These are phyloP conservation scores for Onygenales sp. DNA, from an alignment of 2,329 filamentous ascomycete genomes.

Conservation along the genomic window DNA sequence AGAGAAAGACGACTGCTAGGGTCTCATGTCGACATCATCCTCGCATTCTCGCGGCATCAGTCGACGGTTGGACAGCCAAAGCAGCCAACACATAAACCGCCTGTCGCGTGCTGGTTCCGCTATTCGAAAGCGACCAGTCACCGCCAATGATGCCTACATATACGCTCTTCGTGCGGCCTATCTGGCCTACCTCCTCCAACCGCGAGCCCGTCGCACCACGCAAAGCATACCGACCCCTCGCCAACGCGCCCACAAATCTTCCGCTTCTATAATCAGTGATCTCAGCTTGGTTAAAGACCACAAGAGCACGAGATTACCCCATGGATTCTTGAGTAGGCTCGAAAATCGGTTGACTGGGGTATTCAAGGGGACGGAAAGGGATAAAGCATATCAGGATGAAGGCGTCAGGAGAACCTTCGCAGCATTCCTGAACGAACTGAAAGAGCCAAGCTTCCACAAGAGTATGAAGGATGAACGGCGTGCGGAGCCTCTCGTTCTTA, in stretches of 20 bases:
- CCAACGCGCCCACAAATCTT: conserved; percentile 58
- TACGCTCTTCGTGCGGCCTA: conserved; percentile 87
- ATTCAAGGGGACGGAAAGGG: conserved; percentile 68
- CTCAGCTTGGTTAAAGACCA: conserved; percentile 59
- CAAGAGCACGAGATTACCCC: conserved; percentile 61
- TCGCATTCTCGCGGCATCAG: conserved; percentile 35
- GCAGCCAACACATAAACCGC: conserved; percentile 31
- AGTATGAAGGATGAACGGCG: conserved; percentile 89
- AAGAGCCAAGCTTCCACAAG: conserved; percentile 77
- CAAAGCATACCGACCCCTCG: conserved; percentile 65
- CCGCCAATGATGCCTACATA: conserved; percentile 72
- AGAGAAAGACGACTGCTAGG: conserved; percentile 3
- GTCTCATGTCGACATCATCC: conserved; percentile 39
- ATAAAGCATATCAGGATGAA: conserved; percentile 85
- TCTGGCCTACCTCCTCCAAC: conserved; percentile 85
- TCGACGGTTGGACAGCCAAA: conserved; percentile 35
- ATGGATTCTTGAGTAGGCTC: conserved; percentile 60
- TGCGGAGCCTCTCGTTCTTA: conserved; percentile 84
- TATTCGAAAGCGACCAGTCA: conserved; percentile 34
- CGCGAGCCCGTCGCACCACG: conserved; percentile 77
- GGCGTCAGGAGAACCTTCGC: conserved; percentile 89
- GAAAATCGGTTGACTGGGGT: conserved; percentile 75
- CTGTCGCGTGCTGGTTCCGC: conserved; percentile 35
- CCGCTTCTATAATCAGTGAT: conserved; percentile 73
- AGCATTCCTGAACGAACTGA: conserved; percentile 87